Base-by-base conservation (phyloP, 805 yeast genomes). In the Suhomyces tanzawaensis region DNA sequence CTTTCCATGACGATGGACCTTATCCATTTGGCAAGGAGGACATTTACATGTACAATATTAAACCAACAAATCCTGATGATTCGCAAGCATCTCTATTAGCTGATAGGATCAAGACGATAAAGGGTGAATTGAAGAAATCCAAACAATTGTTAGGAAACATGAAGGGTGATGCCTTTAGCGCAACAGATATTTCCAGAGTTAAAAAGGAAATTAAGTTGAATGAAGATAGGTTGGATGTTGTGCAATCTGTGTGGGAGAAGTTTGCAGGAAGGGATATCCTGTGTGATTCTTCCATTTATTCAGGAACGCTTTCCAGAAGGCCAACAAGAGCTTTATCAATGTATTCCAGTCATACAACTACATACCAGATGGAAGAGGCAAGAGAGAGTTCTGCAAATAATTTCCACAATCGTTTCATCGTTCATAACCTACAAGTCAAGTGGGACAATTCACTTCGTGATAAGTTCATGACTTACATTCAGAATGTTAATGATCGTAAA, bases 381-480 rank as follows among this genome's bases (percentile, higher is more conserved):
- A 38, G 53, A 26, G 49, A 52, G 17, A 38, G 58, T 4, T 45
- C 55, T 5, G 60, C 56, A 3, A 52, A 56, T 27, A 67, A 45
- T 37, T 84, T 77, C 59, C 74, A 73, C 42, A 89, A 90, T 55
- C 66, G 88, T 34, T 87, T 83, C 57, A 76, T 81, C 42, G 63
- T 87, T 16, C 89, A 88, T 48, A 78, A 82, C 39, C 71, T 87
- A 57, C 77, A 81, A 49, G 55, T 89, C 48, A 84, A 80, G 48
- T 89, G 96, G 96, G 82, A 85, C 57, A 81, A 84, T 43, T 54
- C 64, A 3, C 72, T 81, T 7, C 66, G 96, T 39, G 79, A 88
- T 50, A 64, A 76, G 9, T 62, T 87, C 31, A 73, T 76, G 54
- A 73, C 78, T 30, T 86, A 83, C 50, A 54, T 80, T 17, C 62